Conservation (phyloP, 176 grass and related monocot genomes). For the Zizania latifolia region DNA sequence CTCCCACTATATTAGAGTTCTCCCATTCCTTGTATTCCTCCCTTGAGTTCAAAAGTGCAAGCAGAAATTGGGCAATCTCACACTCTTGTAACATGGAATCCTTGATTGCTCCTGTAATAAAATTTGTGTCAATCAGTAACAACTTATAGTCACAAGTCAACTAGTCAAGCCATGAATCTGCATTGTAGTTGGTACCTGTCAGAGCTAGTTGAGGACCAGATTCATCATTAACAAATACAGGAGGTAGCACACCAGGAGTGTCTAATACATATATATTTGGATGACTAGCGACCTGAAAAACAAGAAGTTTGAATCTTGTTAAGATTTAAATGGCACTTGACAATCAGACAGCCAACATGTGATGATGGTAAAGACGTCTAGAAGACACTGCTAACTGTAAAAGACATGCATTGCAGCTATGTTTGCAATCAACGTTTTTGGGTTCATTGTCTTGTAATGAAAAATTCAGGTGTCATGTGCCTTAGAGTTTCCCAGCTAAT, state of each 20-base stretch:
- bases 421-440: neutral
- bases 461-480: neutral
- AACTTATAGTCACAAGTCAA: neutral
- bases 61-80: slow-evolving; percentile 50
- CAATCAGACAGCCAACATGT: slow-evolving; percentile 5
- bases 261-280: slow-evolving; percentile 78
- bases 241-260: slow-evolving; percentile 56
- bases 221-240: slow-evolving; percentile 34
- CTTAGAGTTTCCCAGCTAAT: neutral
- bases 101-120: slow-evolving; percentile 58
- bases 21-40: slow-evolving; percentile 43
- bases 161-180: neutral
- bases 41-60: slow-evolving; percentile 46
- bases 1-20: slow-evolving; percentile 28
- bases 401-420: neutral
- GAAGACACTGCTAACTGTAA: neutral
- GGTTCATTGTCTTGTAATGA: neutral
- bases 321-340: slow-evolving; percentile 14
- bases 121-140: slow-evolving; percentile 8
- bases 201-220: slow-evolving; percentile 44
- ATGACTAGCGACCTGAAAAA: slow-evolving; percentile 67
- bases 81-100: slow-evolving; percentile 43
- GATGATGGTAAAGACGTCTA: neutral
- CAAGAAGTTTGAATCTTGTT: neutral
- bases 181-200: slow-evolving; percentile 41